These are phyloP conservation scores for Volutella citrinella DNA, from an alignment of 2,329 filamentous ascomycete species.

Conservation along the genomic window DNA sequence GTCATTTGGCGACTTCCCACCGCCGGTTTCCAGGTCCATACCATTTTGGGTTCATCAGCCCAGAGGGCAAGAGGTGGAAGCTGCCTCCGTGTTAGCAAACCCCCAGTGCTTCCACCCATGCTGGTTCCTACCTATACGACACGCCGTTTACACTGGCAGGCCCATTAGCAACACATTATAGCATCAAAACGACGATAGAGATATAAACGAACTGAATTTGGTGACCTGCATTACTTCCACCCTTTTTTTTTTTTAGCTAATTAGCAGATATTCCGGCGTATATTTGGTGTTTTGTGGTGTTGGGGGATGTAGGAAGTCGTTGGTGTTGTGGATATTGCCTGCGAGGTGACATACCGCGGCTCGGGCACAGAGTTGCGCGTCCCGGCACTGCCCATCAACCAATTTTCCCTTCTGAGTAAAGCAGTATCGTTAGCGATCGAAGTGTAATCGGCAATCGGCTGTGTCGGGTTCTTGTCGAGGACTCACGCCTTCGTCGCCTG, in stretches of 20 bases:
- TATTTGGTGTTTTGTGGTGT: constrained; percentile 14
- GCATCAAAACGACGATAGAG: constrained; percentile 2
- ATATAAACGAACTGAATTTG: constrained; percentile 9
- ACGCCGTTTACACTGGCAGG: constrained; percentile 27
- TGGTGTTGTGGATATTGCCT: constrained; percentile 11
- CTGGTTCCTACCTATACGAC: constrained; percentile 31
- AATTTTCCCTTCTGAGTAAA: constrained; percentile 34
- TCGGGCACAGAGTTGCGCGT: constrained; percentile 31
- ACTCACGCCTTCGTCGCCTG: constrained; percentile 34
- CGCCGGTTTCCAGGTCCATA: no score
- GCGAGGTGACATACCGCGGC: constrained; percentile 28
- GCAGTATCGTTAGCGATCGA: constrained; percentile 14
- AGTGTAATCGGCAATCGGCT: constrained; percentile 6
- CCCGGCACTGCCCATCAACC: constrained; percentile 30
- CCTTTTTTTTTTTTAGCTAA: constrained; percentile 23
- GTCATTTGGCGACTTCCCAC: no score
- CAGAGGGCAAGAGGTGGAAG: constrained; percentile 64
- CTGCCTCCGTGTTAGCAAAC: constrained; percentile 32
- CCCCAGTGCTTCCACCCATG: constrained; percentile 9
- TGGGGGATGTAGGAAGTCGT: constrained; percentile 10
- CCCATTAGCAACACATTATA: constrained; percentile 11
- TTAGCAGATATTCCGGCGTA: constrained; percentile 19
- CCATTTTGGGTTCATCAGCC: constrained; percentile 66
- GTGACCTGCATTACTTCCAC: constrained; percentile 25
- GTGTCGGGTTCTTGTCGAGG: constrained; percentile 12